phyloP scores from a whole-genome alignment of 2,329 filamentous ascomycete genomes.

The Raffaelea ambrosiae region DNA sequence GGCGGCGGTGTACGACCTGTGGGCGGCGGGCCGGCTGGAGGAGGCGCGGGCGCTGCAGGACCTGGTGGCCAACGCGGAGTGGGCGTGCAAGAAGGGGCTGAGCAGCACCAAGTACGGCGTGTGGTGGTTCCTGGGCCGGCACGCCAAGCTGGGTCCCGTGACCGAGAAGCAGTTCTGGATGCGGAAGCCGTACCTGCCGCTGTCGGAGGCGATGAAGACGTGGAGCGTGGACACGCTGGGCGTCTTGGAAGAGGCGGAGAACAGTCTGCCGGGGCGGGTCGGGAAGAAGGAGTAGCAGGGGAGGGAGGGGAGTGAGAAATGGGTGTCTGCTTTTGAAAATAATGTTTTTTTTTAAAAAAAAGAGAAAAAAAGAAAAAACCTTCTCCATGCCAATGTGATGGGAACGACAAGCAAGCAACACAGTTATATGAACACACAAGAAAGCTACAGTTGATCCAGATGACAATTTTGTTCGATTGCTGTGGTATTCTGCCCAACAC shows the following conservation, averaged over 20 bases:
- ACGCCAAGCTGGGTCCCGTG: conserved; percentile 25
- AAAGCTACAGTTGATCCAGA: too few relatives aligned
- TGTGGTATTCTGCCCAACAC: too few relatives aligned
- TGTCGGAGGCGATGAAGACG: conserved; percentile 26
- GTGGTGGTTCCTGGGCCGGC: conserved; percentile 30
- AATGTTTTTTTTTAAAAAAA: too few relatives aligned
- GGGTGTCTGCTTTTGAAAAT: too few relatives aligned
- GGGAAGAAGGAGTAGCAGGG: too few relatives aligned
- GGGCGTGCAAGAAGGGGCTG: conserved; percentile 42
- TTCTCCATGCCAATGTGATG: too few relatives aligned
- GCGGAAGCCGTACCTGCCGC: conserved; percentile 31
- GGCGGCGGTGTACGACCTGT: conserved; percentile 30
- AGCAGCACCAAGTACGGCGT: conserved; percentile 37
- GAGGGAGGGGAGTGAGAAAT: too few relatives aligned
- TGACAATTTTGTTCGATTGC: too few relatives aligned
- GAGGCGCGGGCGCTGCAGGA: conserved; percentile 31
- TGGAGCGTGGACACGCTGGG: conserved; percentile 34
- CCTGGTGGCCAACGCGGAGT: conserved; percentile 36
- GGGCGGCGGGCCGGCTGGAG: conserved; percentile 25
- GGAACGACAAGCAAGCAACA: too few relatives aligned
- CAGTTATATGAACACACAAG: too few relatives aligned
- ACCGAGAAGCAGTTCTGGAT: conserved; percentile 29
- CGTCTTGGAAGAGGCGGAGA: conserved; percentile 25
- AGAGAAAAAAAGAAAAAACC: too few relatives aligned
- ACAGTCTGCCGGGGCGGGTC: conserved; percentile 4